phyloP scores from a whole-genome alignment of 192 early-diverging fungal species.

The Backusella luteola region DNA sequence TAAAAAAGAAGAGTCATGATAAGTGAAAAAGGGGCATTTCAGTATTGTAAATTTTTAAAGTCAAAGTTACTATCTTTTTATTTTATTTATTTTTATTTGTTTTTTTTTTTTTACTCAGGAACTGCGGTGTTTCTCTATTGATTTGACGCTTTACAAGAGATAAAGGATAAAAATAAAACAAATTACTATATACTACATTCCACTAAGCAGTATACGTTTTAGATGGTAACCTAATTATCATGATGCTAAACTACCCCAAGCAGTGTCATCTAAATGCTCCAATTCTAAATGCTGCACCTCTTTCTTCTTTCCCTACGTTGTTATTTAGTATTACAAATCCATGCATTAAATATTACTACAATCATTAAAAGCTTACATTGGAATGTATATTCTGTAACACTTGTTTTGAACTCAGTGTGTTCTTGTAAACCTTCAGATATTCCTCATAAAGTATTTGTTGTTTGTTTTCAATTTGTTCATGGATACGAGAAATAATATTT shows the following conservation, averaged over 20 bases:
- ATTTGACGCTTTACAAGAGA: neutral
- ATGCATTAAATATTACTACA: neutral
- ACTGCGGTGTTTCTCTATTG: neutral
- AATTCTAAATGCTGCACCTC: conserved; percentile 7
- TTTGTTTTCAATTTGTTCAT: neutral
- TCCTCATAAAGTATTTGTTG: conserved; percentile 9
- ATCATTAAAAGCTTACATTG: conserved; percentile 3
- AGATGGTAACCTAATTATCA: neutral
- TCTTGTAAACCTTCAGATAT: conserved; percentile 16
- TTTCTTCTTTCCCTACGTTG: neutral
- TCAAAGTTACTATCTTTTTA: neutral
- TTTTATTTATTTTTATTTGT: neutral
- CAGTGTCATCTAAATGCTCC: conserved; percentile 21
- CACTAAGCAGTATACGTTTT: neutral
- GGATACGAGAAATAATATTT: conserved; percentile 18
- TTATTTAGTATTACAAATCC: neutral
- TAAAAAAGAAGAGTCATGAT: neutral
- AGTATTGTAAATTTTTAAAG: neutral
- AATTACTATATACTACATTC: neutral
- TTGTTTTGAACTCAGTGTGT: conserved; percentile 25
- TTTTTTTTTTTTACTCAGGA: neutral
- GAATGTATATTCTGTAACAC: conserved; percentile 18
- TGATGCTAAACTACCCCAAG: conserved; percentile 28
- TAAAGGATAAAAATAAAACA: neutral
- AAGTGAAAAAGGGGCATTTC: neutral